Conservation (phyloP, 2,329 filamentous ascomycete species). For the Pestalotiopsis sp. region DNA sequence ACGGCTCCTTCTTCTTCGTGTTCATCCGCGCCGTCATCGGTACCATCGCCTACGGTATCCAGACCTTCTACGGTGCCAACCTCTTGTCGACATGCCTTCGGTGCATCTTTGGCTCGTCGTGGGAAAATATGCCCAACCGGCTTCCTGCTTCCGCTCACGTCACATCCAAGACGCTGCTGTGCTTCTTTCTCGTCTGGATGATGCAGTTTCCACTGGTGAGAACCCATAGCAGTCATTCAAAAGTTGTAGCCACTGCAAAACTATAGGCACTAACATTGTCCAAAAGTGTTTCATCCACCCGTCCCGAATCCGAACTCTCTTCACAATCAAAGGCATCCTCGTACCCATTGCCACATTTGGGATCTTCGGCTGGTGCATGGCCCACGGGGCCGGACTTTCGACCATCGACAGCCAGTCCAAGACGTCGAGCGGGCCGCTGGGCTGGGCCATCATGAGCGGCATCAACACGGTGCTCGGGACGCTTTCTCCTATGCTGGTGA, state of each 20-base stretch:
- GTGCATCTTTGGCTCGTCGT: conserved; percentile 37
- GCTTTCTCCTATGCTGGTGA: conserved; percentile 37
- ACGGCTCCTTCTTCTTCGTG: conserved; percentile 44
- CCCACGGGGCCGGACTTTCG: conserved; percentile 26
- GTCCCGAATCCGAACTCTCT: conserved; percentile 36
- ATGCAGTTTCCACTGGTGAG: conserved; percentile 29
- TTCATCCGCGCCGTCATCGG: conserved; percentile 35
- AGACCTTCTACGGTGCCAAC: conserved; percentile 27
- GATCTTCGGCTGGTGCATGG: conserved; percentile 38
- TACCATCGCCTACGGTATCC: conserved; percentile 28
- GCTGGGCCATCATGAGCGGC: conserved; percentile 20
- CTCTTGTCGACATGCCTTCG: conserved; percentile 28
- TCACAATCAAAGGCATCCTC: conserved; percentile 37
- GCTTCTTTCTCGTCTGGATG: conserved; percentile 42
- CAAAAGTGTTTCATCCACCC: conserved; percentile 33
- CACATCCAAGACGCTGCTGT: conserved; percentile 35
- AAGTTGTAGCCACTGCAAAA: background rate
- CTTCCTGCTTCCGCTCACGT: conserved; percentile 34
- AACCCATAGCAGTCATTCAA: background rate
- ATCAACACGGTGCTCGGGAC: conserved; percentile 42
- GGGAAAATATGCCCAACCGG: conserved; percentile 33
- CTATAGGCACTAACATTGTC: background rate
- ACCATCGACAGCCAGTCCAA: conserved; percentile 22
- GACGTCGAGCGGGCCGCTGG: no score
- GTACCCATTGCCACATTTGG: conserved; percentile 38